Evolutionary conservation across 306 rosid species (phyloP), one percentile per base, ranked within the genome.

Genomic region (Lathyrus tuberosus): DNA sequence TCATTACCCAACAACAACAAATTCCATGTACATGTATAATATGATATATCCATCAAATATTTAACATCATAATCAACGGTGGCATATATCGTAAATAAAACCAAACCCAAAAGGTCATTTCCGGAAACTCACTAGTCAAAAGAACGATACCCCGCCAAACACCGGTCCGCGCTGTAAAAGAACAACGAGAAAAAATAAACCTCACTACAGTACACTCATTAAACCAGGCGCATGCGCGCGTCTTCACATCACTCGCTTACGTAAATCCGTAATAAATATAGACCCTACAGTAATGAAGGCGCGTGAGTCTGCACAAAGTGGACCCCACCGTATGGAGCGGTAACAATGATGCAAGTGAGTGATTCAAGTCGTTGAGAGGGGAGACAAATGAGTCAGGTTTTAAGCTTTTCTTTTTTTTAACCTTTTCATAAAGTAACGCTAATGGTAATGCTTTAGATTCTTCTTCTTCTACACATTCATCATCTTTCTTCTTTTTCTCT

Each of bases 361-460:
- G 42, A 65, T 79, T 78, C 80, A 78, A 79, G 82, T 77, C 84
- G 88, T 80, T 81, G 84, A 41, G 80, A 76, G 59, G 69, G 83
- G 83, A 80, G 89, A 87, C 89, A 87, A 77, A 58, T 75, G 68
- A 83, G 91, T 77, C 92, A 72, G 89, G 66, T 14, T 72, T n/a
- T 30, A 24, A 38, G 58, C 65, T 69, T 54, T 44, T 15, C 4
- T 40, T 33, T n/a, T 17, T 14, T 35, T 59, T 65, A 4, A 33
- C 47, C 81, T 84, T 87, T 87, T 81, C 68, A 62, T 8, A 87
- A 90, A 87, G 91, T 81, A 65, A 73, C 69, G 62, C 83, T 35
- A 67, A 60, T 78, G 62, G 73, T 47, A 67, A 58, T 70, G 35
- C 72, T 69, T 78, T 76, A 83, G 83, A 82, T 84, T 86, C 91